These are phyloP conservation scores for Copromyces sp. DNA, from an alignment of 495 filamentous ascomycete species.

Conservation along the genomic window DNA sequence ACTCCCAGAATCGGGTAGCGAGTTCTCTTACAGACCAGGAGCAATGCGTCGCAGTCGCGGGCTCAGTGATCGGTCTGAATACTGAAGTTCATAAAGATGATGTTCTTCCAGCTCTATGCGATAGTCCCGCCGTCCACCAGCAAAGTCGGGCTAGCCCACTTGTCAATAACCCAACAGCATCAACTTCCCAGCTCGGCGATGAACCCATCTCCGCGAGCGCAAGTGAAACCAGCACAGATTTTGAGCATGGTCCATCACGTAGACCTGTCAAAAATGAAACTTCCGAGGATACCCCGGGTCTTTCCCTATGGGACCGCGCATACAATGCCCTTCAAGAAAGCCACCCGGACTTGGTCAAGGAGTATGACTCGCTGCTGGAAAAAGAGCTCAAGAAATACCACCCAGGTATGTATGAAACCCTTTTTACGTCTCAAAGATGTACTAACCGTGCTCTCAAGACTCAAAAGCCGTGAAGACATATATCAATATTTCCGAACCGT, in stretches of 20 bases:
- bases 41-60: neutral
- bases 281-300: neutral
- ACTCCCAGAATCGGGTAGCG: neutral
- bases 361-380: too few relatives aligned
- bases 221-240: neutral
- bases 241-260: neutral
- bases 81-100: neutral
- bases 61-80: neutral
- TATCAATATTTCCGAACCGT: too few relatives aligned
- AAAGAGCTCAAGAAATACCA: neutral
- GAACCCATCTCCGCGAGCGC: neutral
- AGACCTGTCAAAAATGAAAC: neutral
- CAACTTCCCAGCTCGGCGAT: neutral
- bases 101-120: neutral
- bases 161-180: neutral
- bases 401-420: neutral
- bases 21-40: neutral
- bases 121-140: neutral
- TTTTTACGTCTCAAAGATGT: neutral
- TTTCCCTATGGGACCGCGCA: conserved; percentile 16
- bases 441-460: neutral
- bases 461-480: too few relatives aligned
- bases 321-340: conserved; percentile 7
- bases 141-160: neutral
- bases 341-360: conserved; percentile 2